Evolutionary conservation across 169 alveolate genomes (phyloP), one percentile per base, ranked within the genome.

Genomic region (Cystoisospora suis): DNA sequence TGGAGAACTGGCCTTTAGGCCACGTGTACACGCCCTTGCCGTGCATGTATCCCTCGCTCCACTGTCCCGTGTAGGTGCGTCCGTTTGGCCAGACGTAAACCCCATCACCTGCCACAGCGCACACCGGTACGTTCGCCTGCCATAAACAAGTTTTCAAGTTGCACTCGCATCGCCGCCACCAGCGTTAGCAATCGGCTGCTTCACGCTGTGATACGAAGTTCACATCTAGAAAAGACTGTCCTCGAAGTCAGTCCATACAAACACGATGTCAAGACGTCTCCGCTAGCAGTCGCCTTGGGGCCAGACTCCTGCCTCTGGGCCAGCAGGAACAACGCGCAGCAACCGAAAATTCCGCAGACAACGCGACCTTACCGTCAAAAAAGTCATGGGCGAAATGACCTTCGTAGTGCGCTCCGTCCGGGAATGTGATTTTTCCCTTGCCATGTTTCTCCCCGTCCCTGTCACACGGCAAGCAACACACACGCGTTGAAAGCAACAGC

Each of bases 21-120:
- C 98, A 96, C 56, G 44, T 87, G 91, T 94, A 94, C 38, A 65
- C 87, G 0, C 98, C 98, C 81, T 89, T 90, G 44, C 98, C 98
- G 79, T 96, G 94, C 97, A 97, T 95, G n/a, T 89, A 87, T 87
- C 95, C 95, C 75, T 95, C 93, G 29, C 86, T 91, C 97, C 97
- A 97, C 75, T 46, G 90, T 1, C 92, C 92, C 45, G 36, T 40
- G 49, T 88, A 88, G 40, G 23, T 38, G 38, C 89, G 92, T 45
- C 98, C 98, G 88, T 96, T 97, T 36, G 93, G 91, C 98, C 98
- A 97, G 27, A 72, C 56, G 91, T 96, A 96, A 46, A 92, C 91
- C 29, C 98, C 97, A 65, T 92, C 89, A 12, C 99, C 99, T 87
- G 40, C 1, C 15, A 23, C 65, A 53, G 65, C 65, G 23, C n/a